Evolutionary conservation across 2,329 filamentous ascomycete species (phyloP).

Genomic region (Aspergillus sp.): DNA sequence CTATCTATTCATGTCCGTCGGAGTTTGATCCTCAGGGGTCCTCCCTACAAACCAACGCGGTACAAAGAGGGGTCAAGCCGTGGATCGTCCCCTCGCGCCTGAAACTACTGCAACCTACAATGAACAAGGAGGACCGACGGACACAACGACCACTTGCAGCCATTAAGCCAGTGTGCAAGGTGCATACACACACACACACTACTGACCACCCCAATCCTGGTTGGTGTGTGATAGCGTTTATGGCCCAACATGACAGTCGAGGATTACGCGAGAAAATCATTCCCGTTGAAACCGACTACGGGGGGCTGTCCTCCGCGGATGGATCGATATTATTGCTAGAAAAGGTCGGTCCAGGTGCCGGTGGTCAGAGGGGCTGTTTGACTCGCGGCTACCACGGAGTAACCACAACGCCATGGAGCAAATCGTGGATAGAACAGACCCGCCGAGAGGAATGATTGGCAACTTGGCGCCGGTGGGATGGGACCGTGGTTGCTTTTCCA

Average conservation of each 20-base stretch:
- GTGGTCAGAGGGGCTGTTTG: not conserved
- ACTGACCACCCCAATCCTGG: not conserved
- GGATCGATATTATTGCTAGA: not conserved
- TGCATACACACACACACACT: not conserved
- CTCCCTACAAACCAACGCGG: not conserved
- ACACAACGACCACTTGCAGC: not conserved
- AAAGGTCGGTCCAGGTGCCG: not conserved
- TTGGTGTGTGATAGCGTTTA: not conserved
- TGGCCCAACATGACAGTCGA: slow-evolving; percentile 10
- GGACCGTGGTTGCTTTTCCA: slow-evolving; percentile 1
- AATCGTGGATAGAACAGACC: not conserved
- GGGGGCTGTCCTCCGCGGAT: slow-evolving; percentile 11
- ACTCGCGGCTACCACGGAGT: not conserved
- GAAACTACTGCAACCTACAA: not conserved
- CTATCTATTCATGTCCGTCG: not conserved
- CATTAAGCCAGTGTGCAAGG: too few relatives aligned
- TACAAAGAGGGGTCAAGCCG: not conserved
- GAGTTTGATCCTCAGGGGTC: not conserved
- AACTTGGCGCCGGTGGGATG: not conserved
- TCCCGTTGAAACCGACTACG: slow-evolving; percentile 14
- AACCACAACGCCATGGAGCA: not conserved
- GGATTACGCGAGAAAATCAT: slow-evolving; percentile 24
- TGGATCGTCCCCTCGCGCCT: not conserved
- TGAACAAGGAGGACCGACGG: not conserved
- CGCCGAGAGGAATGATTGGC: slow-evolving; percentile 1